Conservation (phyloP, 345 rosid genomes). For the Acer saccharum region DNA sequence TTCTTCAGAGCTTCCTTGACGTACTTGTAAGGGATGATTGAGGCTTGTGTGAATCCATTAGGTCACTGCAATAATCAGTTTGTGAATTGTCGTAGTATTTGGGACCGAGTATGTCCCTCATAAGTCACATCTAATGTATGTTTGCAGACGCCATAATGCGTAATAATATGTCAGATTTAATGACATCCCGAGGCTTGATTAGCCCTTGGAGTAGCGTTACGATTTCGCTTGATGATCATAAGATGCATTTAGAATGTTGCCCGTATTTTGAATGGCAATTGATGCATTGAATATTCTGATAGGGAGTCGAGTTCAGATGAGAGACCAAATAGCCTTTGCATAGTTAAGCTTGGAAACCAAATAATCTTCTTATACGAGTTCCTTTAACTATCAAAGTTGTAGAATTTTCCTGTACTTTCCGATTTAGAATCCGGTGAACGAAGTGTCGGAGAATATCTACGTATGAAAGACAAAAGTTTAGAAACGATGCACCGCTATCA, state of each 20-base stretch:
- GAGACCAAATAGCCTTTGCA: no score
- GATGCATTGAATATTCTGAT: no score
- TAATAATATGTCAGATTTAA: neutral
- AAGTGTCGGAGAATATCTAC: no score
- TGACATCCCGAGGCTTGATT: neutral
- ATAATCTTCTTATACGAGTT: neutral
- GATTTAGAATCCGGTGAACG: no score
- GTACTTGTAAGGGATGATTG: neutral
- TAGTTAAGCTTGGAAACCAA: neutral
- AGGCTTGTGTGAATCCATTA: neutral
- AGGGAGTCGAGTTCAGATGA: no score
- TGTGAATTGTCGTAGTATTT: neutral
- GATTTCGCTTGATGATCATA: neutral
- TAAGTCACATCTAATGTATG: neutral
- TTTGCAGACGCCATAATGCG: neutral
- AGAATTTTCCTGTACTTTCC: no score
- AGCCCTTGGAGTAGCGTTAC: neutral
- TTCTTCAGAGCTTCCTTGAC: neutral
- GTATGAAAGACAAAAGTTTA: no score
- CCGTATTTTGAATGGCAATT: neutral
- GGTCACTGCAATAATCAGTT: neutral
- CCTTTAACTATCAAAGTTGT: no score
- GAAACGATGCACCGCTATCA: no score
- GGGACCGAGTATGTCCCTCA: neutral
- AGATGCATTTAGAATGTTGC: neutral